Percentiles rank a stretch among this genome's conserved stretches.
Evolutionary conservation across 2,329 filamentous ascomycete genomes (phyloP).

Genomic region (Xylariales sp.): DNA sequence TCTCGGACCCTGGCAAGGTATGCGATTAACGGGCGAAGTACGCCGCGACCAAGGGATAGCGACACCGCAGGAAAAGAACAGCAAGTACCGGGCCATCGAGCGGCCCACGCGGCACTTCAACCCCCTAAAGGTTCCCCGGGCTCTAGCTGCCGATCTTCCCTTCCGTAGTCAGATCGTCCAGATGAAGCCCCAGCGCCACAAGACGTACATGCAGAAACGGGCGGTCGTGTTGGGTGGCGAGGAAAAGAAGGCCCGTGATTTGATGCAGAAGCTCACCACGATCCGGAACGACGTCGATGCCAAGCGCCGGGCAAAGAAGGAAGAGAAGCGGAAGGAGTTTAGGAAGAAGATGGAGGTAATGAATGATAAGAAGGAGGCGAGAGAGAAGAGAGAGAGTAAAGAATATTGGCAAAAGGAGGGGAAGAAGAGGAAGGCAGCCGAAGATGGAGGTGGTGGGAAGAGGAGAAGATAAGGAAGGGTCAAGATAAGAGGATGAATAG

Average conservation of each 20-base stretch:
- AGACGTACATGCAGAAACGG: slow-evolving; percentile 92
- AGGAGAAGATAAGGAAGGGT: slow-evolving; percentile 28
- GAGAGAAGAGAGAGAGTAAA: slow-evolving; percentile 87
- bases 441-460: slow-evolving; percentile 37
- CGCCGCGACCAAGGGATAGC: slow-evolving; percentile 69
- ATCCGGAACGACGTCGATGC: slow-evolving; percentile 86
- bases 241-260: slow-evolving; percentile 80
- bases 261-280: slow-evolving; percentile 91
- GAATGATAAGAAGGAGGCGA: slow-evolving; percentile 76
- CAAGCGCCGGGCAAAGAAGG: slow-evolving; percentile 79
- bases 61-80: slow-evolving; percentile 79
- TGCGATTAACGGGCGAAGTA: slow-evolving; percentile 92
- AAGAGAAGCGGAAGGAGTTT: slow-evolving; percentile 77
- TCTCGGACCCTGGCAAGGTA: slow-evolving; percentile 78
- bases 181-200: slow-evolving; percentile 72
- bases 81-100: slow-evolving; percentile 70
- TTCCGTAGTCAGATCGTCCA: slow-evolving; percentile 87
- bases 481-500: no score
- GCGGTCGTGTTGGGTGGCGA: slow-evolving; percentile 82
- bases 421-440: slow-evolving; percentile 53
- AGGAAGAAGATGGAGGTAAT: slow-evolving; percentile 77
- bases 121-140: slow-evolving; percentile 68
- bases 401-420: slow-evolving; percentile 93
- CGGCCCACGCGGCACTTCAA: slow-evolving; percentile 72
- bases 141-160: slow-evolving; percentile 77